These are phyloP conservation scores for Solanum pinnatisectum DNA, from an alignment of 257 asterid species.

Conservation along the genomic window DNA sequence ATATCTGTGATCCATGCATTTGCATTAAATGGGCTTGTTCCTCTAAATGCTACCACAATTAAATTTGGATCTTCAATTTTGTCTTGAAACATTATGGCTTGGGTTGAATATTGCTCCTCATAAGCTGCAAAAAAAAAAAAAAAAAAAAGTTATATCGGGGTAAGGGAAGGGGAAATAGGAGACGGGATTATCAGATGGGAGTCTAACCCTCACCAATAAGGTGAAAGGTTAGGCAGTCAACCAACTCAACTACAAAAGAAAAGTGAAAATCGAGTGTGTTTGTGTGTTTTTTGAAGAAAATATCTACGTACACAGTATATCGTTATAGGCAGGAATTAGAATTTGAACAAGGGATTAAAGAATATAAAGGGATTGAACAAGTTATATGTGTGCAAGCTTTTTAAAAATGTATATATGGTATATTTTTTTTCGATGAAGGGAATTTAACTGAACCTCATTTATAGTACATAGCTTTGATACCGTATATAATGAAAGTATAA, in stretches of 20 bases:
- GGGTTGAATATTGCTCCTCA: conserved; percentile 25
- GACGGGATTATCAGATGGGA: neutral
- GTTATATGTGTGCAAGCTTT: neutral
- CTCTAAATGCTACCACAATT: conserved; percentile 49
- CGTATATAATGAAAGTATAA: neutral
- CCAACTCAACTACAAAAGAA: neutral
- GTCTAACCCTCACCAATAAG: neutral
- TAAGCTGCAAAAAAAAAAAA: conserved; percentile 17
- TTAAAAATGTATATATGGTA: neutral
- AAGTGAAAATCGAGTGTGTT: neutral
- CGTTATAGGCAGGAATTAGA: neutral
- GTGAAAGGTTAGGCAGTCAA: neutral
- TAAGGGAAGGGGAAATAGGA: neutral
- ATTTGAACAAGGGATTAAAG: neutral
- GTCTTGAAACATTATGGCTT: conserved; percentile 42
- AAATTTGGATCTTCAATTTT: conserved; percentile 20
- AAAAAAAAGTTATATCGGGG: neutral
- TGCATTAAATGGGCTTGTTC: conserved; percentile 47
- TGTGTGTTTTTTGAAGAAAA: neutral
- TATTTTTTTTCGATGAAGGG: neutral
- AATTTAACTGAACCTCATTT: neutral
- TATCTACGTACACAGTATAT: neutral
- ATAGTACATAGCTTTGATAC: neutral
- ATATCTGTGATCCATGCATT: conserved; percentile 53
- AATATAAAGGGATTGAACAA: neutral